A percentile compares a stretch with the other conserved stretches of the same genome.
Conservation (phyloP, 768 basidiomycete genomes). For the Kwoniella sp. region DNA sequence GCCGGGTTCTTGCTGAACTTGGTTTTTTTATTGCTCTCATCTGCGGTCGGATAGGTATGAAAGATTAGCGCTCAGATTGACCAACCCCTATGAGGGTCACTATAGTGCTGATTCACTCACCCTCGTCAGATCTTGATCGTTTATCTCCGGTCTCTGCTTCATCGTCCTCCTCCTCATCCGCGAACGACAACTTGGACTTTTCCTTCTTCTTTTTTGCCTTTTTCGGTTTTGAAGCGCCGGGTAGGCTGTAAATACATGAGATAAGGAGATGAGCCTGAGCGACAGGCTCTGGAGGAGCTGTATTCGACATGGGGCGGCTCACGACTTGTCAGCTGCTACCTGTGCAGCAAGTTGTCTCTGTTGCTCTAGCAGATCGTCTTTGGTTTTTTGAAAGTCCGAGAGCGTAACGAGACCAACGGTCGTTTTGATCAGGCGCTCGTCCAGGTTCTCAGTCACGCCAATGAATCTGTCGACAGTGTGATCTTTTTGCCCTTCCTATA, state of each 20-base stretch:
- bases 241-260: background rate
- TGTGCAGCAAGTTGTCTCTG: conserved; percentile 85
- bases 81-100: background rate
- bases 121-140: conserved; percentile 7
- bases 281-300: no score
- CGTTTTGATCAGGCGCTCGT: conserved; percentile 84
- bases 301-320: no score
- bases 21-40: conserved; percentile 62
- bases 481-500: conserved; percentile 81
- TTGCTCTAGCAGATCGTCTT: conserved; percentile 87
- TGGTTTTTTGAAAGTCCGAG: conserved; percentile 86
- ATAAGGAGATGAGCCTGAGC: conserved; percentile 1
- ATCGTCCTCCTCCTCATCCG: conserved; percentile 73
- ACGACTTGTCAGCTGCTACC: conserved; percentile 58
- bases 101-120: conserved; percentile 12
- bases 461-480: conserved; percentile 86
- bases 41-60: conserved; percentile 53
- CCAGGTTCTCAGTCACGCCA: conserved; percentile 90
- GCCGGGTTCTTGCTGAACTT: conserved; percentile 92
- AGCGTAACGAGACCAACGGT: conserved; percentile 89
- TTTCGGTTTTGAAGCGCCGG: conserved; percentile 65
- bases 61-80: conserved; percentile 39
- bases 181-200: conserved; percentile 89
- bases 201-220: conserved; percentile 92
- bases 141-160: conserved; percentile 27